Base-by-base conservation (phyloP, 2,329 filamentous ascomycete species). In the Epicoccum nigrum region DNA sequence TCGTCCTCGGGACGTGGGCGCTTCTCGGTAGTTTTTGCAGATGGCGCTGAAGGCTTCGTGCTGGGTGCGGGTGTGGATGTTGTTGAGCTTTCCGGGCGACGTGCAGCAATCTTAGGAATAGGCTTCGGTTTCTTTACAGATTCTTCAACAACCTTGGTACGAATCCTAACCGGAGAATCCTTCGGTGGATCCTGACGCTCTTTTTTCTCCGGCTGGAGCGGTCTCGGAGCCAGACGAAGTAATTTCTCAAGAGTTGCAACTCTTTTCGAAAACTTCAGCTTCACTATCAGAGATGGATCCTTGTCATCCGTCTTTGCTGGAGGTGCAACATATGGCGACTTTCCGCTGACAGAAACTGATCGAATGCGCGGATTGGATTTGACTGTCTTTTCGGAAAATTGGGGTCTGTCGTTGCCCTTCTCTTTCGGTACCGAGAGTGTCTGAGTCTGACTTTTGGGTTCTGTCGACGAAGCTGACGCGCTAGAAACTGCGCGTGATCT, bases 231-330 rank as follows among this genome's bases (percentile, higher is more conserved):
- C 7, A 74, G 56, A 9, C 61, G 63, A 37, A 76, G 62, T 11
- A 71, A 50, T 20, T 66, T 57, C 23, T 78, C 75, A 25, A 83
- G 74, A n/a, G 76, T 75, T 45, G 76, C 76, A 33, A 71, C 70
- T 60, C 79, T 78, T 60, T 77, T 81, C 13, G 79, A 78, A 60
- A 82, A 83, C 52, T 76, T 81, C 32, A 83, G 64, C 55, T 74
- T 80, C 20, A 82, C 76, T 35, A 82, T 68, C 28, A 79, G 69
- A 19, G 52, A 64, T 2, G 58, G 31, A 7, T 58, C 51, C 13
- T 46, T 23, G 28, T 59, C 49, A 16, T 63, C 56, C 17, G 30
- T 49, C 8, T 45, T 52, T 31, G 38, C 54, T 34, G 55, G 32
- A 27, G 58, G 37, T 33, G 56, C 51, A 34, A 44, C 39, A 37